Conservation (phyloP, 2,329 filamentous ascomycete genomes). For the Xylariaceae sp. region DNA sequence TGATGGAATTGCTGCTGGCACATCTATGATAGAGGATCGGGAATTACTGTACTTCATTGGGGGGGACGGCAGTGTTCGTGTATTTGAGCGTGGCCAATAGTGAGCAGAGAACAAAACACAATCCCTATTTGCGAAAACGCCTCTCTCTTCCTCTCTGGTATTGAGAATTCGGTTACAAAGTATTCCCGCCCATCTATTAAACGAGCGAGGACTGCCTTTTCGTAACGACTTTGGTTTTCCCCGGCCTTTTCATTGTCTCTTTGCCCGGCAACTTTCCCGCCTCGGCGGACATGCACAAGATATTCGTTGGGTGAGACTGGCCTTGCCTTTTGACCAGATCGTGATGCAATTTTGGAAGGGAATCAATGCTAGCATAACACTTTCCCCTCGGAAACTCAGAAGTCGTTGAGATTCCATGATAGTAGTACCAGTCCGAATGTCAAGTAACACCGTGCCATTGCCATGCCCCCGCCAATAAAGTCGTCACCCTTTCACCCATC, state of each 20-base stretch:
- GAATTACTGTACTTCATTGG: conserved; percentile 80
- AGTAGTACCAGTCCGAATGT: conserved; percentile 34
- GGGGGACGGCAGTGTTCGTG: conserved; percentile 70
- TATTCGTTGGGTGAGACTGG: conserved; percentile 12
- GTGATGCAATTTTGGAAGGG: conserved; percentile 30
- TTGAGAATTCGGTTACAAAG: conserved; percentile 4
- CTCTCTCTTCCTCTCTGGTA: background rate
- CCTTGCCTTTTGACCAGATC: conserved; percentile 27
- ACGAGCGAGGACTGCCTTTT: conserved; percentile 4
- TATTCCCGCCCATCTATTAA: background rate
- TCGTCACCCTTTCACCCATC: conserved; percentile 33
- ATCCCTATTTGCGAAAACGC: conserved; percentile 8
- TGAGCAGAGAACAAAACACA: conserved; percentile 1
- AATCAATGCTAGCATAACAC: conserved; percentile 30
- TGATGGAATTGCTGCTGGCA: conserved; percentile 23
- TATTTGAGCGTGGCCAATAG: conserved; percentile 76
- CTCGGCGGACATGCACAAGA: conserved; percentile 13
- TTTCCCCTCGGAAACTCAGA: conserved; percentile 24
- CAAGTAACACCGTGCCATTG: conserved; percentile 32
- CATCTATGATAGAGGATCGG: conserved; percentile 44
- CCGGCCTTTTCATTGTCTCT: background rate
- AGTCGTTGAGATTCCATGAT: conserved; percentile 28
- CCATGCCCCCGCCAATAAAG: conserved; percentile 32
- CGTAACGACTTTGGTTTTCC: conserved; percentile 4
- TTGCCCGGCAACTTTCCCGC: conserved; percentile 1